Conservation (phyloP, 345 rosid genomes). For the Draba incana region DNA sequence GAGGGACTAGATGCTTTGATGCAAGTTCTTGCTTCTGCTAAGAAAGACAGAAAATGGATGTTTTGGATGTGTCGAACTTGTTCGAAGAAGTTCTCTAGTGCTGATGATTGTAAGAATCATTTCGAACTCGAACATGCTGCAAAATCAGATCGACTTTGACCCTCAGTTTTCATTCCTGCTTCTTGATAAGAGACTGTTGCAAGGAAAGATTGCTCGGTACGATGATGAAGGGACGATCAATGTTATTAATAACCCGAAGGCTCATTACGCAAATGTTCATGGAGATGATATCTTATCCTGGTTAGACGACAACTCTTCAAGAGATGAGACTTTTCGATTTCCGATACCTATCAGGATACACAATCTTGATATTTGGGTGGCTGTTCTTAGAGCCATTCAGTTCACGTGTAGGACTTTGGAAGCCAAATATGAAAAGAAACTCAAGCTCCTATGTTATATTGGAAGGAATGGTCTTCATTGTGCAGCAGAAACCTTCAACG, state of each 20-base stretch:
- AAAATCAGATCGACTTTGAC: constrained; percentile 13
- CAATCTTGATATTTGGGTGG: constrained; percentile 25
- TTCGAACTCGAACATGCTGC: constrained; percentile 6
- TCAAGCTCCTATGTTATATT: not conserved
- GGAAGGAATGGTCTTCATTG: constrained; percentile 9
- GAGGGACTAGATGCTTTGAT: constrained; percentile 17
- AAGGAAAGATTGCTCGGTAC: not conserved
- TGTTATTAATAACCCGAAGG: not conserved
- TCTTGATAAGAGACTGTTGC: constrained; percentile 18
- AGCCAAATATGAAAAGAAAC: constrained; percentile 13
- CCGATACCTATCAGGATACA: constrained; percentile 12
- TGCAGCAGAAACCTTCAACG: constrained; percentile 20
- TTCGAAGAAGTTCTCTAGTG: not conserved
- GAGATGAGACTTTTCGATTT: not conserved
- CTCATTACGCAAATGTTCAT: constrained; percentile 10
- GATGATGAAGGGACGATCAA: constrained; percentile 28
- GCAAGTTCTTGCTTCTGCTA: not conserved
- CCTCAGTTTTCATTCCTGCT: constrained; percentile 3
- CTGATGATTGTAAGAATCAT: constrained; percentile 9
- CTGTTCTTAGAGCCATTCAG: constrained; percentile 23
- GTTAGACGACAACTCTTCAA: not conserved
- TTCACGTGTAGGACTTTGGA: constrained; percentile 9
- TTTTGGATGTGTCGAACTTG: constrained; percentile 25
- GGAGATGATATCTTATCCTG: constrained; percentile 18
- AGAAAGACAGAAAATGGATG: constrained; percentile 4